Conservation (phyloP, 345 rosid genomes). For the Populus simonii region DNA sequence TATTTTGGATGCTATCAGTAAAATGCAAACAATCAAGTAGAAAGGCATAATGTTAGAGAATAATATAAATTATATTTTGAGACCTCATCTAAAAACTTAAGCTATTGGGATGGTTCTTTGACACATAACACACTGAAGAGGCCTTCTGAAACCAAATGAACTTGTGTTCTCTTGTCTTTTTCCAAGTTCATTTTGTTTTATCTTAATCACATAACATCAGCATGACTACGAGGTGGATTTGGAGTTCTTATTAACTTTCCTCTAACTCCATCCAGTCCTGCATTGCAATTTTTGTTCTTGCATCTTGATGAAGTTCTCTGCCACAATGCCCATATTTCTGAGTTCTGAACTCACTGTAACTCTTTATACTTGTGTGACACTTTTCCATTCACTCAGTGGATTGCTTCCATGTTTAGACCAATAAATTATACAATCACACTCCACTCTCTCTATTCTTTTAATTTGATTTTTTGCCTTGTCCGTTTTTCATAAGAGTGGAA, state of each 20-base stretch:
- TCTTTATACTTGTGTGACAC: background rate
- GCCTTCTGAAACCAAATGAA: background rate
- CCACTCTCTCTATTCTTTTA: background rate
- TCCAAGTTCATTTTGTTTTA: background rate
- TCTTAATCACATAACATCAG: background rate
- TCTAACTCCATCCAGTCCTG: background rate
- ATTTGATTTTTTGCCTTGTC: background rate
- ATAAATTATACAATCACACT: background rate
- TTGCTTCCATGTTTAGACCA: background rate
- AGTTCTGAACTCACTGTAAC: background rate
- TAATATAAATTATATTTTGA: no score
- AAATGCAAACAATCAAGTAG: background rate
- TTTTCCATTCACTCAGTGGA: background rate
- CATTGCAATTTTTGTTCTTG: background rate
- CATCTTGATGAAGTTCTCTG: background rate
- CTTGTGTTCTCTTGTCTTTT: background rate
- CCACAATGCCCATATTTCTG: background rate
- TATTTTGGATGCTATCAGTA: background rate
- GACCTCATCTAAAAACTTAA: no score
- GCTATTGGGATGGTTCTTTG: no score
- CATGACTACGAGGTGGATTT: background rate
- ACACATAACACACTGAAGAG: background rate
- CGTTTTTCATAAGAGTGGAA: background rate
- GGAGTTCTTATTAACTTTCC: background rate
- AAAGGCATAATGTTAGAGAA: background rate